Conservation (phyloP, 2,329 filamentous ascomycete genomes). For the Chaetomium sp. region DNA sequence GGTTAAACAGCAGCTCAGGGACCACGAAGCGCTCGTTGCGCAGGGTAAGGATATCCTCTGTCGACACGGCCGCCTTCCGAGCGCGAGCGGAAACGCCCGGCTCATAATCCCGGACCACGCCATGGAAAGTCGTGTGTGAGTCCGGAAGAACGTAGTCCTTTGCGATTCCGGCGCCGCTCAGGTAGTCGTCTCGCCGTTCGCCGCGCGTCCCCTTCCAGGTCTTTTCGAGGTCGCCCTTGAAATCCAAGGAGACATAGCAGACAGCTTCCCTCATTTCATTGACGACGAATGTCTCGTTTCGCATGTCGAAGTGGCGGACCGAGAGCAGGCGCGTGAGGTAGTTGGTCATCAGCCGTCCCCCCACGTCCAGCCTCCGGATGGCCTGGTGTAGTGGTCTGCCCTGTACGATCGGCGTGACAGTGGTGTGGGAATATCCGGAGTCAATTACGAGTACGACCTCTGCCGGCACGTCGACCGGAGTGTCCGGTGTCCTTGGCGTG, state of each 20-base stretch:
- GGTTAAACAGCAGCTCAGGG: slow-evolving; percentile 87
- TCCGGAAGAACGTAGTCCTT: slow-evolving; percentile 94
- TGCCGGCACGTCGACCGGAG: slow-evolving; percentile 56
- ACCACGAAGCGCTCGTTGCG: slow-evolving; percentile 91
- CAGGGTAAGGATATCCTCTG: slow-evolving; percentile 82
- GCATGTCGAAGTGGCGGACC: slow-evolving; percentile 90
- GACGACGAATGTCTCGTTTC: slow-evolving; percentile 89
- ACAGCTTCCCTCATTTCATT: slow-evolving; percentile 94
- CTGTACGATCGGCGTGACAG: slow-evolving; percentile 80
- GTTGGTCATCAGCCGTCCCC: slow-evolving; percentile 91
- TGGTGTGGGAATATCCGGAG: slow-evolving; percentile 90
- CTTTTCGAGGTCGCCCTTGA: slow-evolving; percentile 74
- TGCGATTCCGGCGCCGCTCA: slow-evolving; percentile 63
- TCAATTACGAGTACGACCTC: slow-evolving; percentile 90
- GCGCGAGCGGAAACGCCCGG: slow-evolving; percentile 58
- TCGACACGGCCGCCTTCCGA: slow-evolving; percentile 47
- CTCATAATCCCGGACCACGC: slow-evolving; percentile 77
- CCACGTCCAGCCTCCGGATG: slow-evolving; percentile 82
- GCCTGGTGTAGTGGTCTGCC: slow-evolving; percentile 80
- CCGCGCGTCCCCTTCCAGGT: slow-evolving; percentile 78
- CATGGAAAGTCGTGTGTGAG: slow-evolving; percentile 61
- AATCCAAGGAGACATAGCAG: slow-evolving; percentile 80
- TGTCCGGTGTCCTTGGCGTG: slow-evolving; percentile 53
- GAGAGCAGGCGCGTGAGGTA: slow-evolving; percentile 88
- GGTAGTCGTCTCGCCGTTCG: slow-evolving; percentile 54